Base-by-base conservation (phyloP, 306 rosid species). In the Hippophae gyantsensis region DNA sequence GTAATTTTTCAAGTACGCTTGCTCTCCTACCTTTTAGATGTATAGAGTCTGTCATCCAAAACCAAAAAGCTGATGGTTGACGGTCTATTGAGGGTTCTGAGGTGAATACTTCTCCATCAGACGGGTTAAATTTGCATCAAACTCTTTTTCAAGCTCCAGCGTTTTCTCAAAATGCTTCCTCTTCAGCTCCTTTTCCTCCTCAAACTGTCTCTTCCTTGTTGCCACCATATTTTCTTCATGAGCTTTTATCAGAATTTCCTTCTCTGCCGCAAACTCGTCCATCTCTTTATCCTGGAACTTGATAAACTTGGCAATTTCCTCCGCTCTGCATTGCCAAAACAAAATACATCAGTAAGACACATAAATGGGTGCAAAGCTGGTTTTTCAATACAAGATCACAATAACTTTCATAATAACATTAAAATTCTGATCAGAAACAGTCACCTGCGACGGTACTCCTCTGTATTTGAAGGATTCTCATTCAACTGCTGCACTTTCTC, bases 101-200 rank as follows among this genome's bases (percentile, higher is more conserved):
- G 79, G 79, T 62, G 89, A 64, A 68, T 83, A 86, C 63, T 76
- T 76, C 5, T 76, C 80, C 95, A 78, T 89, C 59, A 89, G 83
- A 38, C 27, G 66, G 61, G 80, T 48, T 3, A 86, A 72, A 42
- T 76, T 61, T 2, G 66, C 74, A 50, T 78, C 68, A 9, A 76
- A 80, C 55, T 76, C 75, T 18, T 82, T 65, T 76, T 82, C 95
- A 62, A 80, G 62, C 72, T 58, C 66, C 1, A 80, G 73, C 72
- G 78, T 86, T 55, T 82, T 87, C 27, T 84, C 86, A 89, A 81
- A 84, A 13, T 80, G 92, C 73, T 77, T 74, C 43, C 6, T 42
- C 67, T 23, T 80, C 87, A 32, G 5, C 38, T 32, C 38, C 38
- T 2, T 32, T 32, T 79, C 87, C 51, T 80, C 89, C 27, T 84